Conservation (phyloP, 148 eudicot species). For the Diospyros lotus region DNA sequence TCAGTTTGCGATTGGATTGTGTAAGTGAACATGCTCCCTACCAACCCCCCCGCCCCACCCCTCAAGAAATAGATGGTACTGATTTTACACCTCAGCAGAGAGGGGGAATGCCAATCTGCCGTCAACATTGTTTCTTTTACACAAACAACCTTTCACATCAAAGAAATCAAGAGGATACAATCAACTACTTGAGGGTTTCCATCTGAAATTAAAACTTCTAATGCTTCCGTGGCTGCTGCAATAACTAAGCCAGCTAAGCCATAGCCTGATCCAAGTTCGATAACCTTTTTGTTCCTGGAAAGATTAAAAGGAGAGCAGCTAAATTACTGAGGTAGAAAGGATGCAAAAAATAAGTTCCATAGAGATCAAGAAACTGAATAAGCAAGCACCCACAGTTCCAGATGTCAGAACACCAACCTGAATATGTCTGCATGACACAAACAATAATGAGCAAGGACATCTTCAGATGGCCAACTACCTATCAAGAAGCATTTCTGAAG, state of each 20-base stretch:
- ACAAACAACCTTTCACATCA: neutral
- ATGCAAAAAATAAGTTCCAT: neutral
- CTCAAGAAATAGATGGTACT: too few relatives aligned
- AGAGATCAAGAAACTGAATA: neutral
- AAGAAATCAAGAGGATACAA: conserved; percentile 70
- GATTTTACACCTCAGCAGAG: neutral
- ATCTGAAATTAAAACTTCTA: conserved; percentile 80
- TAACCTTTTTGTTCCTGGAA: conserved; percentile 59
- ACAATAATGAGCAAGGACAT: conserved; percentile 84
- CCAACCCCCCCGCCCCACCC: too few relatives aligned
- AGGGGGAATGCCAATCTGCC: neutral
- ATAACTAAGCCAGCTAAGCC: conserved; percentile 85
- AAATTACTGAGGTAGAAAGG: neutral
- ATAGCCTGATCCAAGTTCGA: conserved; percentile 90
- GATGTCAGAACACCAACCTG: conserved; percentile 39
- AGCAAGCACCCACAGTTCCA: neutral
- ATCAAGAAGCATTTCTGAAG: conserved; percentile 17
- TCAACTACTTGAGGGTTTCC: conserved; percentile 96
- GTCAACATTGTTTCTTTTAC: neutral
- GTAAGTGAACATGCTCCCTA: too few relatives aligned
- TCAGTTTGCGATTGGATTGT: neutral
- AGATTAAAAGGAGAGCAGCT: conserved; percentile 3
- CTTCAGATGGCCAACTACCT: conserved; percentile 99
- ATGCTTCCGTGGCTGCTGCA: conserved; percentile 67
- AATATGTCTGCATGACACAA: conserved; percentile 56